Evolutionary conservation across 75 land plant species (phyloP).

Genomic region (Pinus albicaulis): DNA sequence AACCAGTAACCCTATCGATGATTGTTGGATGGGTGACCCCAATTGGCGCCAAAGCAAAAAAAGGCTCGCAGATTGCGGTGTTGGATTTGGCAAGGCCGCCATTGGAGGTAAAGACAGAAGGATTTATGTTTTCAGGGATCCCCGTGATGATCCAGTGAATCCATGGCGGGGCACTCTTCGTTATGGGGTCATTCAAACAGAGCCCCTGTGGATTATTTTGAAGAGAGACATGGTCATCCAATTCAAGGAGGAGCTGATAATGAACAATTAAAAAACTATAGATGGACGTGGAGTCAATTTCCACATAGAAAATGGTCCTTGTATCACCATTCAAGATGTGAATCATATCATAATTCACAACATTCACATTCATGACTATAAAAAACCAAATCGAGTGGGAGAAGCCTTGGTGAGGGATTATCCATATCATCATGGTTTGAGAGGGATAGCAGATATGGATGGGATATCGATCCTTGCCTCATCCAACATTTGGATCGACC

Average conservation of each 20-base stretch:
- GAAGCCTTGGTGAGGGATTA: slow-evolving; percentile 6
- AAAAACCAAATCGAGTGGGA: slow-evolving; percentile 10
- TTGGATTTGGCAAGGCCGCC: slow-evolving; percentile 18
- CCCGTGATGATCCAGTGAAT: slow-evolving; percentile 16
- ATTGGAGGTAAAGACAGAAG: slow-evolving; percentile 14
- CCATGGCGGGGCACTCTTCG: slow-evolving; percentile 19
- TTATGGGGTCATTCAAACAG: slow-evolving; percentile 19
- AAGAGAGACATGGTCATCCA: slow-evolving; percentile 21
- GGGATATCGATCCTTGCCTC: slow-evolving; percentile 25
- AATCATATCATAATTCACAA: slow-evolving; percentile 24
- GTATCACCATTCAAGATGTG: slow-evolving; percentile 19
- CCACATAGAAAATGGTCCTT: slow-evolving; percentile 14
- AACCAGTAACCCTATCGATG: slow-evolving; percentile 29
- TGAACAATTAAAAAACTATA: slow-evolving; percentile 23
- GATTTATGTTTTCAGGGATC: slow-evolving; percentile 16
- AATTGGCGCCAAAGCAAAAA: background rate
- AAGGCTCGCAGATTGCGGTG: slow-evolving; percentile 10
- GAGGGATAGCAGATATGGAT: slow-evolving; percentile 26
- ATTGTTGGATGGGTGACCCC: slow-evolving; percentile 12
- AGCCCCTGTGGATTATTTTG: slow-evolving; percentile 29
- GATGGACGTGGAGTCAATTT: slow-evolving; percentile 26
- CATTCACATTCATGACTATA: slow-evolving; percentile 24
- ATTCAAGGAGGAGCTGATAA: slow-evolving; percentile 21
- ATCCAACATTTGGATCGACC: slow-evolving; percentile 29
- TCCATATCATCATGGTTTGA: slow-evolving; percentile 5